Conservation (phyloP, 176 grass and related monocot genomes). For the Oryza brachyantha region DNA sequence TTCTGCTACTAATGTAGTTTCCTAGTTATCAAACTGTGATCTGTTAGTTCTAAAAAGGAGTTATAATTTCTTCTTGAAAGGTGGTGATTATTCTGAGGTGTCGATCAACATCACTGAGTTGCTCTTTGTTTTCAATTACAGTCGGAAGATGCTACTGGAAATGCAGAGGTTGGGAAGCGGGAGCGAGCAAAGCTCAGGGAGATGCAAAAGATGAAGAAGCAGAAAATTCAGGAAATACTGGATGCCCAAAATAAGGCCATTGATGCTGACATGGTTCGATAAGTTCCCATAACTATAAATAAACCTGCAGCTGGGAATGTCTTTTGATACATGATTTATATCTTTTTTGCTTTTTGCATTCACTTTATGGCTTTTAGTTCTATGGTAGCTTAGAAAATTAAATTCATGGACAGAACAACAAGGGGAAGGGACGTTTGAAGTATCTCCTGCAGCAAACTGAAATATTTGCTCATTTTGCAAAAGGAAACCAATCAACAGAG, state of each 20-base stretch:
- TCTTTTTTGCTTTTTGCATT: not conserved
- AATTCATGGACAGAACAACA: constrained; percentile 57
- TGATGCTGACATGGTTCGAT: constrained; percentile 64
- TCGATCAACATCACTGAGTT: not conserved
- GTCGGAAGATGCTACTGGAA: constrained; percentile 35
- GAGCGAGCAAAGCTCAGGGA: constrained; percentile 62
- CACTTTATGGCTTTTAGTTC: not conserved
- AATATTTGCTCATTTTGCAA: constrained; percentile 82
- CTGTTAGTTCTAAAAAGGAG: not conserved
- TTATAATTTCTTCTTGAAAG: not conserved
- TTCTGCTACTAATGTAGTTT: not conserved
- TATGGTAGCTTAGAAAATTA: constrained; percentile 21
- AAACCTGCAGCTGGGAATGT: not conserved
- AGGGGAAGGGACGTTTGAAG: constrained; percentile 62
- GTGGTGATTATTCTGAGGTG: not conserved
- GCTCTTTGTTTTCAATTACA: constrained; percentile 28
- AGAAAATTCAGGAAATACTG: constrained; percentile 67
- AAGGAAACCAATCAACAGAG: constrained; percentile 62
- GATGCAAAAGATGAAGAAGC: constrained; percentile 64
- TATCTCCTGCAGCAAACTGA: constrained; percentile 78
- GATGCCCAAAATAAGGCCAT: constrained; percentile 59
- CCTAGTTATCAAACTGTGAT: no score
- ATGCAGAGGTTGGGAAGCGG: constrained; percentile 46
- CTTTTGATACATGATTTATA: constrained; percentile 1
- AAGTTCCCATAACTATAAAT: not conserved